A percentile compares a stretch with the other conserved stretches of the same genome.
Evolutionary conservation across 2,329 filamentous ascomycete species (phyloP).

Genomic region (Apiospora sp.): DNA sequence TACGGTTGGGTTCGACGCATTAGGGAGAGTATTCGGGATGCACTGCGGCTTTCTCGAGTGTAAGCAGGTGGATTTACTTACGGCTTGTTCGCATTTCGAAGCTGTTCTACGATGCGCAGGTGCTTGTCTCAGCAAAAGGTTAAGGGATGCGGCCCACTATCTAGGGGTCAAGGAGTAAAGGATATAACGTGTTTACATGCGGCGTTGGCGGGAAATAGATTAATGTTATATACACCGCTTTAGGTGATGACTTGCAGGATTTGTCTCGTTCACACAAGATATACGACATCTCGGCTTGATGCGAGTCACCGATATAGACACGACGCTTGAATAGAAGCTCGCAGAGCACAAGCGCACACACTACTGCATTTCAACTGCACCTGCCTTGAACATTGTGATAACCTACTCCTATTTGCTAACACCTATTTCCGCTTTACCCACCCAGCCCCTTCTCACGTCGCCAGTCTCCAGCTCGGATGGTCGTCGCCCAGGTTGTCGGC

Average conservation of each 20-base stretch:
- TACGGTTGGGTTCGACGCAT: background rate
- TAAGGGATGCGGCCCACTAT: background rate
- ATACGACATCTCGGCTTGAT: background rate
- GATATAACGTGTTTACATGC: background rate
- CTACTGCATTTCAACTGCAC: background rate
- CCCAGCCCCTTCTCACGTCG: constrained; percentile 6
- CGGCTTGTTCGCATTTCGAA: background rate
- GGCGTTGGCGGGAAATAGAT: background rate
- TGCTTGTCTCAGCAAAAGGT: background rate
- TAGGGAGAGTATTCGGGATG: background rate
- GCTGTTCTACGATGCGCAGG: background rate
- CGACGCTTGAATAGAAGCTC: background rate
- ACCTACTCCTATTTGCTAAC: background rate
- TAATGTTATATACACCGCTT: background rate
- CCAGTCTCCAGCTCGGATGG: constrained; percentile 46
- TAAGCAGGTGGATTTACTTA: background rate
- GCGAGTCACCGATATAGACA: constrained; percentile 1
- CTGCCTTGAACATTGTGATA: background rate
- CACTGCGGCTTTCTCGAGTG: background rate
- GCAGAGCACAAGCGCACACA: background rate
- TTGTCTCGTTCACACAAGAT: background rate
- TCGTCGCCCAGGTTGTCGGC: constrained; percentile 59
- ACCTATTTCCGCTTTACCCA: background rate
- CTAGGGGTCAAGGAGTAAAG: background rate
- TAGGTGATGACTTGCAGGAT: background rate